Evolutionary conservation across 306 rosid species (phyloP).

Genomic region (Glycine latifolia): DNA sequence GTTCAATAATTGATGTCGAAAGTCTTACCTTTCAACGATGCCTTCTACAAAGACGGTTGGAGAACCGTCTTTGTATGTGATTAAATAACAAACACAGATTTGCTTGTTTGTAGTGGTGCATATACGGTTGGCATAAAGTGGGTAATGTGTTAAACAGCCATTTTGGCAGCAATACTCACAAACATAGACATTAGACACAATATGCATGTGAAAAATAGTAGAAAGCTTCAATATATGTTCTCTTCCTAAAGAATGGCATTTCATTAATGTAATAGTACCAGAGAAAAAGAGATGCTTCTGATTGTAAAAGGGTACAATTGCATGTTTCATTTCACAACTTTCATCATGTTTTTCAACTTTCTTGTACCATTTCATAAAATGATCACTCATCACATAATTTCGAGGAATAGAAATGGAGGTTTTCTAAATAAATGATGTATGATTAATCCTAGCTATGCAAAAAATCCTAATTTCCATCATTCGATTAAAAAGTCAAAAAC

Average conservation of each 20-base stretch:
- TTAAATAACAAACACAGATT: no score
- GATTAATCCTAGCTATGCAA: conserved; percentile 2
- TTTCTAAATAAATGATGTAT: conserved; percentile 3
- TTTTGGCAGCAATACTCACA: conserved; percentile 56
- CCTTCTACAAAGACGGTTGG: no score
- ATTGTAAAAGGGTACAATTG: conserved; percentile 50
- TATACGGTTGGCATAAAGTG: conserved; percentile 48
- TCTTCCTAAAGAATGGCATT: conserved; percentile 37
- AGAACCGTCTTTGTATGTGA: no score
- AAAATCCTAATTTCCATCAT: not conserved
- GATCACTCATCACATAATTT: conserved; percentile 15
- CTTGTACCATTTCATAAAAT: conserved; percentile 33
- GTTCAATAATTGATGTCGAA: no score
- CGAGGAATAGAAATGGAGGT: not conserved
- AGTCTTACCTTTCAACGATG: no score
- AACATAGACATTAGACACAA: conserved; percentile 26
- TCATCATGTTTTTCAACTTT: conserved; percentile 46
- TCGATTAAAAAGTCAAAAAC: conserved; percentile 25
- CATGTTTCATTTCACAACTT: conserved; percentile 20
- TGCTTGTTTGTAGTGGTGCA: no score
- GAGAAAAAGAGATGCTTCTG: conserved; percentile 60
- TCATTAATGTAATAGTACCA: conserved; percentile 30
- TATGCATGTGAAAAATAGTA: conserved; percentile 13
- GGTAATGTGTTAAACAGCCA: conserved; percentile 56
- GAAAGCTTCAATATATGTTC: conserved; percentile 47